Evolutionary conservation across 2,329 filamentous ascomycete species (phyloP), one percentile per base, ranked within the genome.

Genomic region (Aspergillus luchuensis): DNA sequence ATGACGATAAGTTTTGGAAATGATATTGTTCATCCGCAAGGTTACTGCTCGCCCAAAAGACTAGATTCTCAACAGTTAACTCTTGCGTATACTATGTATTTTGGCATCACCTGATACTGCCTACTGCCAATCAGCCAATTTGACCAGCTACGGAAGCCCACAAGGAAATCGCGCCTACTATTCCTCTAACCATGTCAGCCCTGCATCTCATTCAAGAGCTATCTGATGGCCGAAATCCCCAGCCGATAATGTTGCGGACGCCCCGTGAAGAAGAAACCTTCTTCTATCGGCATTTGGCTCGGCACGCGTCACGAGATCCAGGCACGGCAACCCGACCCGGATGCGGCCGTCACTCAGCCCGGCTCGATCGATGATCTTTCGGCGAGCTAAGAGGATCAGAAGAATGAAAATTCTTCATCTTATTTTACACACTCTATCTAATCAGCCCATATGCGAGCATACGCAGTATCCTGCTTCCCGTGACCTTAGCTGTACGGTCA

Each of bases 311-410:
- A 58, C 57, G 50, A 41, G 28, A 33, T 11, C 25, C 56, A 60
- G 55, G 58, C 45, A 63, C 67, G 64, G 64, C 63, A 71, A 65
- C 61, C 69, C 66, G 67, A 69, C 65, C 61, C 66, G 63, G 49
- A 62, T 61, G 59, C 59, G 62, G 57, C 57, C 38, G 55, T 52
- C 25, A 30, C 48, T 30, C 59, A 53, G 45, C 50, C 23, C 36
- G 28, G 53, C 48, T 51, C 23, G 25, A 57, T 47, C 56, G 48
- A 48, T 36, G 56, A 57, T 51, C 51, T 33, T 47, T 54, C 23
- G 25, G 41, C 30, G 30, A 13, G 23, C 33, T 25, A 38, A 25
- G 25, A n/a, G 8, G 10, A 38, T 30, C 15, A 51, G 28, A 33
- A 10, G 23, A n/a, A 2, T 11, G 45, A 43, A 43, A 33, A 15